Evolutionary conservation across 2,329 filamentous ascomycete genomes (phyloP).

Genomic region (Coniochaeta hoffmannii): DNA sequence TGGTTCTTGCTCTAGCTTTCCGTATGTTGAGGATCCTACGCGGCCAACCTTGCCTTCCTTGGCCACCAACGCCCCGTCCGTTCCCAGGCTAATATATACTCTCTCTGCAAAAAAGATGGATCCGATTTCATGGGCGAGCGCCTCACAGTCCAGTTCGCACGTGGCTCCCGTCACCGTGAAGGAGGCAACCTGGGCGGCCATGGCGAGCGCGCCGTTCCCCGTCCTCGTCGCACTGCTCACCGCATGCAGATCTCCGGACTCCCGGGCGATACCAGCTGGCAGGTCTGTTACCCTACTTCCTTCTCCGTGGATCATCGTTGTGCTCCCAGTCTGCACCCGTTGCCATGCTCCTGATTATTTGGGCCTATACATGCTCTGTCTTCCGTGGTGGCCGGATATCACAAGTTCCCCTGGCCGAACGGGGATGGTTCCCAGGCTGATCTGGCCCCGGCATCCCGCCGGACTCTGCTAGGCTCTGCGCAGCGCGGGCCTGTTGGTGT

Average conservation of each 20-base stretch:
- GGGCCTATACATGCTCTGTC: neutral
- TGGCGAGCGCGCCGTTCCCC: slow-evolving; percentile 50
- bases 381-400: neutral
- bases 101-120: slow-evolving; percentile 64
- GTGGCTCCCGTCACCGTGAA: slow-evolving; percentile 62
- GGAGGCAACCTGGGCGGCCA: slow-evolving; percentile 39
- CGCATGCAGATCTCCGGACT: slow-evolving; percentile 98
- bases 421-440: neutral
- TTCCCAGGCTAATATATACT: slow-evolving; percentile 25
- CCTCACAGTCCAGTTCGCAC: slow-evolving; percentile 95
- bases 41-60: slow-evolving; percentile 22
- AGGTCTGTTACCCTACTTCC: slow-evolving; percentile 78
- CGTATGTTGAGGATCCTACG: slow-evolving; percentile 41
- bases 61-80: slow-evolving; percentile 15
- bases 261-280: slow-evolving; percentile 98
- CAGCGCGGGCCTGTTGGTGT: too few relatives aligned
- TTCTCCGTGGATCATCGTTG: slow-evolving; percentile 33
- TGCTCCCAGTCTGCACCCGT: neutral
- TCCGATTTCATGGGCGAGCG: slow-evolving; percentile 97
- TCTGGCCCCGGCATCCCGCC: neutral
- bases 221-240: slow-evolving; percentile 88
- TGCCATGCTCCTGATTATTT: neutral
- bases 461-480: neutral
- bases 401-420: neutral
- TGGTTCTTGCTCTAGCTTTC: slow-evolving; percentile 42